A percentile compares a stretch with the other conserved stretches of the same genome.
Conservation (phyloP, 1,139 yeast genomes). For the Kodamaea alishanica region DNA sequence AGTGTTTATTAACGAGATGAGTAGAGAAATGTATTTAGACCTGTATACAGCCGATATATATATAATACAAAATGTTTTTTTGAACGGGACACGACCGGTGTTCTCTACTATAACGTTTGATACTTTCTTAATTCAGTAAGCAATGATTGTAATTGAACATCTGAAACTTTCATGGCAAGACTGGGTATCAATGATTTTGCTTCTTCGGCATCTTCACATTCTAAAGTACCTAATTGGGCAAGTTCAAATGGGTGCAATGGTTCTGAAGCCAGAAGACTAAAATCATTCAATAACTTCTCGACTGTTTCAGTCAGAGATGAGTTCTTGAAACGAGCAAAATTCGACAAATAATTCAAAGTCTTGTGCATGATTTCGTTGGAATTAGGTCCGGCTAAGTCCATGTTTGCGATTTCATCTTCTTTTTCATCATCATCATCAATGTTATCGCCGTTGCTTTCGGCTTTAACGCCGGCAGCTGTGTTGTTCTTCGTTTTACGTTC, state of each 20-base stretch:
- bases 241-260: constrained; percentile 92
- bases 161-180: constrained; percentile 72
- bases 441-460: constrained; percentile 21
- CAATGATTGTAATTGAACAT: constrained; percentile 81
- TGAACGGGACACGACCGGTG: not conserved
- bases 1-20: not conserved
- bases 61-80: constrained; percentile 1
- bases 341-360: constrained; percentile 81
- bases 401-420: constrained; percentile 62
- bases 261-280: constrained; percentile 54
- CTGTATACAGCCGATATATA: not conserved
- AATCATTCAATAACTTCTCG: constrained; percentile 71
- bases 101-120: constrained; percentile 38
- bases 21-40: too few relatives aligned
- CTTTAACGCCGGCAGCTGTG: constrained; percentile 10
- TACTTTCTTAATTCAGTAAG: constrained; percentile 79
- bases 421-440: constrained; percentile 44
- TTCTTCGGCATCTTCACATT: constrained; percentile 97
- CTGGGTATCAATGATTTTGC: constrained; percentile 93
- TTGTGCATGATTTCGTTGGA: constrained; percentile 76
- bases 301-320: constrained; percentile 92
- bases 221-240: constrained; percentile 89
- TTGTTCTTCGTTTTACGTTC: constrained; percentile 60
- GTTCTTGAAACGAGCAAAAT: constrained; percentile 86
- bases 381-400: constrained; percentile 65